Evolutionary conservation across 441 rosid species (phyloP), one percentile per base, ranked within the genome.

Genomic region (Gossypium davidsonii): DNA sequence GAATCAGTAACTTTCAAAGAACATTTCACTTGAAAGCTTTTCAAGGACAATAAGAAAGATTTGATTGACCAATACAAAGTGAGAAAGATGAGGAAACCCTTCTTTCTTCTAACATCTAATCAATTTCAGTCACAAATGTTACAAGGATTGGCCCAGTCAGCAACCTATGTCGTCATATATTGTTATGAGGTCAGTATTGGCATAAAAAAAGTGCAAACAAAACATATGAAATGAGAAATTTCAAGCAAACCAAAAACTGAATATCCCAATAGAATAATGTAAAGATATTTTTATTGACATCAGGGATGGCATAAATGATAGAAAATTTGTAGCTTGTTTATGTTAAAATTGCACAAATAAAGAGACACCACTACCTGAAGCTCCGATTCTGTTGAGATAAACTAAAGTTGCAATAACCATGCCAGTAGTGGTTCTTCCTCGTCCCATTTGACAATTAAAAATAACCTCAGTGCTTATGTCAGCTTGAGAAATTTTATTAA

Each of bases 381-480:
- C 91, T 76, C 97, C 97, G 17, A 88, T 91, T 37, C 92, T 87
- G 78, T 93, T 90, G 84, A 93, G 91, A 85, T 93, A 93, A 78
- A 91, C 84, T 82, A 96, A 82, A 62, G 97, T 96, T 4, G 98
- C 97, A 80, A 96, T 91, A 76, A 96, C 99, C 99, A 96, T 96
- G 78, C 99, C 99, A 65, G 98, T 93, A 39, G 97, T 96, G 7
- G 99, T 96, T 70, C 99, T 86, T 82, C 98, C 97, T 79, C 98
- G 97, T 72, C 99, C 99, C 98, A 93, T 93, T 90, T 96, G 99
- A 78, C 99, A 93, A 81, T 96, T 96, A 80, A 96, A 93, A 25
- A 96, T 85, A 25, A 96, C 86, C 82, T 93, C 91, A 0, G 97
- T 85, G 44, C 85, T 82, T 70, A 89, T 78, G 80, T 90, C 89